These are phyloP conservation scores for Protoeuglena noctilucae DNA, from an alignment of 139 green algal genomes.

Conservation along the genomic window DNA sequence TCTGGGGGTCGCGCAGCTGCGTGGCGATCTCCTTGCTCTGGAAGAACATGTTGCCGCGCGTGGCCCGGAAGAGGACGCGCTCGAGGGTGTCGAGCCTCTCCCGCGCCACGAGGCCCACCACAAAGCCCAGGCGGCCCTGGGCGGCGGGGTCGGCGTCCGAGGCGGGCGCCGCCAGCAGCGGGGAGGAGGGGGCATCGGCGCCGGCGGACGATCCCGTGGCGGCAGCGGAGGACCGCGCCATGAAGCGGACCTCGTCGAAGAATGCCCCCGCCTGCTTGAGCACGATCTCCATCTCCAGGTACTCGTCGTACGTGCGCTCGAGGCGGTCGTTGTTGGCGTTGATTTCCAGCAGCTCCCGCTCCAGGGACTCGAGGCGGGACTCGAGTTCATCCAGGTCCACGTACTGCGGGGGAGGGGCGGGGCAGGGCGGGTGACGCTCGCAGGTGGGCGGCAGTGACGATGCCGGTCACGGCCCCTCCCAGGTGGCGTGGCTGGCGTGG, in stretches of 20 bases:
- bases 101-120: constrained; percentile 66
- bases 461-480: too few species aligned
- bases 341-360: constrained; percentile 70
- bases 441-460: too few species aligned
- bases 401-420: constrained; percentile 20
- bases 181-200: too few species aligned
- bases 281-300: constrained; percentile 87
- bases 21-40: constrained; percentile 25
- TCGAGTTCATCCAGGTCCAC: constrained; percentile 61
- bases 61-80: constrained; percentile 91
- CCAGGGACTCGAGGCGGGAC: constrained; percentile 67
- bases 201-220: too few species aligned
- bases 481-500: too few species aligned
- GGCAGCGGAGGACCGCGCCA: not conserved
- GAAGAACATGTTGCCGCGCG: constrained; percentile 97
- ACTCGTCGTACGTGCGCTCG: constrained; percentile 55
- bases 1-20: constrained; percentile 53
- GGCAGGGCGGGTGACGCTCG: too few species aligned
- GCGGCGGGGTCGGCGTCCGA: not conserved
- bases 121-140: constrained; percentile 42
- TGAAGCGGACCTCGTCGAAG: constrained; percentile 58
- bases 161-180: not conserved
- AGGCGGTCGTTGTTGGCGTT: constrained; percentile 84
- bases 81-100: constrained; percentile 79
- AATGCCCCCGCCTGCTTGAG: constrained; percentile 80